Conservation (phyloP, 2,329 filamentous ascomycete genomes). For the Sarocladium oryzae region DNA sequence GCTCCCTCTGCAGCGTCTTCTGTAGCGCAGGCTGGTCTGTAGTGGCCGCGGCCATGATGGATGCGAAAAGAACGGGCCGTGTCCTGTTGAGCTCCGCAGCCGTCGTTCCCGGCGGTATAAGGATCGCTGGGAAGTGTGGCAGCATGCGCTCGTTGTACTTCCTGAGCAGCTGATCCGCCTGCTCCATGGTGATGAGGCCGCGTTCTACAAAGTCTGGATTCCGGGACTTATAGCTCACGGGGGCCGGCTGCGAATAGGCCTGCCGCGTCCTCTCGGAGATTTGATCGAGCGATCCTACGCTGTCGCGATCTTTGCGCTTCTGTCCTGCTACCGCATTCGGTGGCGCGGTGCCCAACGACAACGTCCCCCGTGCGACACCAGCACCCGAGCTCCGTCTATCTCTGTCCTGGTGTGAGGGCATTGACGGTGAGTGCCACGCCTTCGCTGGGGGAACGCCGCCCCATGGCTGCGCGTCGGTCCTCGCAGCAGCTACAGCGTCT, state of each 20-base stretch:
- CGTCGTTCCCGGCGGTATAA: conserved; percentile 49
- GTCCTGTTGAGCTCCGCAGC: conserved; percentile 48
- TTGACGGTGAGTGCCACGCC: conserved; percentile 1
- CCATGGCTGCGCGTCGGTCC: neutral
- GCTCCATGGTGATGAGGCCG: conserved; percentile 49
- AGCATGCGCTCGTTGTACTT: conserved; percentile 56
- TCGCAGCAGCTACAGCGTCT: neutral
- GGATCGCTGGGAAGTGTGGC: conserved; percentile 54
- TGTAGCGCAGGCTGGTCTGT: conserved; percentile 52
- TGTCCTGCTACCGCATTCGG: neutral
- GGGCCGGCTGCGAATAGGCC: neutral
- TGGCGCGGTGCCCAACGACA: neutral
- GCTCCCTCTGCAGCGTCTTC: conserved; percentile 56
- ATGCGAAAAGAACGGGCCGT: conserved; percentile 63
- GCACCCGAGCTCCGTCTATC: neutral
- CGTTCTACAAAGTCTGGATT: conserved; percentile 47
- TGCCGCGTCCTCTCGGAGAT: neutral
- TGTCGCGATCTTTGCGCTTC: conserved; percentile 3
- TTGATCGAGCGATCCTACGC: neutral
- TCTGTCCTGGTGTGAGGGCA: neutral
- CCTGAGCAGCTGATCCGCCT: conserved; percentile 48
- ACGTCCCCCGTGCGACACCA: neutral
- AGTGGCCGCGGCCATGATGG: conserved; percentile 60
- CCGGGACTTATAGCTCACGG: neutral
- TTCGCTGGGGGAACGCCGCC: neutral